A percentile compares a stretch with the other conserved stretches of the same genome.
Evolutionary conservation across 805 yeast species (phyloP).

Genomic region (Zygoascus ofunaensis): DNA sequence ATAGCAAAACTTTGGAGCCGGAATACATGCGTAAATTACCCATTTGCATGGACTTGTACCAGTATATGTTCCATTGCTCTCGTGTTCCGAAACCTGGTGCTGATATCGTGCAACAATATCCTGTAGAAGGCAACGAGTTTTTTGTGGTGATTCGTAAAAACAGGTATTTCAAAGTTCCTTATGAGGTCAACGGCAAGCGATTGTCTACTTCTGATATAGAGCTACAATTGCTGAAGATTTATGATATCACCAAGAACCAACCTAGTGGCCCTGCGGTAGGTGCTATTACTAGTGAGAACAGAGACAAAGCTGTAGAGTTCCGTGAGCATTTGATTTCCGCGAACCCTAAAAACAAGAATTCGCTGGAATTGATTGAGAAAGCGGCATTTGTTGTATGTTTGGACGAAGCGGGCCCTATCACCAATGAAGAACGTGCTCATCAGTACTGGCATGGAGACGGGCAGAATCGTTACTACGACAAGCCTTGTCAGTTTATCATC

Average conservation of each 20-base stretch:
- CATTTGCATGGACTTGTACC: slow-evolving; percentile 91
- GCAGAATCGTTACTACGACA: slow-evolving; percentile 80
- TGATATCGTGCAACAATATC: slow-evolving; percentile 53
- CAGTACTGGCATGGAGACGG: slow-evolving; percentile 96
- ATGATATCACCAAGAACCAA: slow-evolving; percentile 32
- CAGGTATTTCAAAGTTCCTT: slow-evolving; percentile 64
- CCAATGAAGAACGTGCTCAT: slow-evolving; percentile 74
- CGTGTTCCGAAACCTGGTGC: slow-evolving; percentile 42
- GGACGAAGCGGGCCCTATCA: slow-evolving; percentile 62
- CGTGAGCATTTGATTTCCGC: slow-evolving; percentile 46
- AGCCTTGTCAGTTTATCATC: slow-evolving; percentile 78
- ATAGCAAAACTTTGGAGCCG: slow-evolving; percentile 65
- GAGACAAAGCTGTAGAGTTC: slow-evolving; percentile 68
- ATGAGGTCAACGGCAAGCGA: slow-evolving; percentile 29
- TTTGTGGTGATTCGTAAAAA: slow-evolving; percentile 66
- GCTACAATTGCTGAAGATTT: slow-evolving; percentile 50
- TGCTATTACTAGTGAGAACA: slow-evolving; percentile 68
- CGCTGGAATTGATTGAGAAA: slow-evolving; percentile 60
- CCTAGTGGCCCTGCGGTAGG: slow-evolving; percentile 56
- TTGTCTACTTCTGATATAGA: slow-evolving; percentile 34
- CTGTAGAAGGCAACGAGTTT: slow-evolving; percentile 44
- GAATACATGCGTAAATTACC: slow-evolving; percentile 71
- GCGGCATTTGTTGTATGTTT: slow-evolving; percentile 75
- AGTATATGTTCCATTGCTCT: slow-evolving; percentile 81
- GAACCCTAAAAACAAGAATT: slow-evolving; percentile 51